Evolutionary conservation across 768 basidiomycete genomes (phyloP), one percentile per base, ranked within the genome.

Genomic region (Mycena olivaceomarginata): DNA sequence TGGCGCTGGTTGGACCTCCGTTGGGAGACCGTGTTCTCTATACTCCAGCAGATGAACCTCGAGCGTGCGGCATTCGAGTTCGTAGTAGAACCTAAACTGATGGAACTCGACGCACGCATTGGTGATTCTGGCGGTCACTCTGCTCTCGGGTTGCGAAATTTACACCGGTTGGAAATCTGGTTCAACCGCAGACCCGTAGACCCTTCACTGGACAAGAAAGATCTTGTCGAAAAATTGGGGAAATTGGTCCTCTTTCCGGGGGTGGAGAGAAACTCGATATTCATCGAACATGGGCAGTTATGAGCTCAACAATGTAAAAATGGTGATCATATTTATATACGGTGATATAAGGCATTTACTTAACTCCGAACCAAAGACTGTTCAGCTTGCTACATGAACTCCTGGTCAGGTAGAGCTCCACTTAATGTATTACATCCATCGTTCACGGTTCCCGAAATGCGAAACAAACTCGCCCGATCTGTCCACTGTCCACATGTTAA

Each of bases 391-490:
- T 31, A 31, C 31, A 31, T 31, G 31, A 31, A 31, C 31, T 31
- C 31, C 31, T 31, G 2, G 31, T 31, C 31, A 31, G 31, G 43
- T 45, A 31, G 31, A 4, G 31, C 2, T 31, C 31, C 31, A 31
- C 15, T 51, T 18, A 7, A 18, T 15, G 7, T 51, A 51, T 57
- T 79, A 72, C 39, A 76, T 48, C 80, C 74, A 70, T 31, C 66
- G 71, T 48, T 62, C 72, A 37, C 31, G 31, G 31, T 72, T 81
- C 63, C 67, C 77, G 25, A 9, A 66, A 53, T 77, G 82, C 68
- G 75, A 78, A 75, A 71, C 56, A 43, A 63, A 75, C 15, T 65
- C 72, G 12, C 74, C 77, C 2, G 62, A 70, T 10, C 75, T 67
- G 18, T 74, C 69, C 2, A 74, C 65, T 8, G 39, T 69, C 67